Conservation (phyloP, 768 basidiomycete genomes). For the Lanmaoa rubissima region DNA sequence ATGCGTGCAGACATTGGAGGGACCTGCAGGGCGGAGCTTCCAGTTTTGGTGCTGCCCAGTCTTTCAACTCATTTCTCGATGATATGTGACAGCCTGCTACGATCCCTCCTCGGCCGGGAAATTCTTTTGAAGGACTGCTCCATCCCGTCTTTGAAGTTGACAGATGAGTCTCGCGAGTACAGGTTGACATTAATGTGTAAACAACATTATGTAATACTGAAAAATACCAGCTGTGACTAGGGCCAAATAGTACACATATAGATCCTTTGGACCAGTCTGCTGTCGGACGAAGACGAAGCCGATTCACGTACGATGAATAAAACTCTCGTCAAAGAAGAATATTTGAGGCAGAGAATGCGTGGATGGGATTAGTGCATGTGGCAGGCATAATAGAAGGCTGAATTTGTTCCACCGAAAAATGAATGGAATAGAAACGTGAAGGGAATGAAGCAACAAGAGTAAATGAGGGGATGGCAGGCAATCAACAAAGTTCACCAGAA, state of each 20-base stretch:
- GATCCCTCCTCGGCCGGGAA: neutral
- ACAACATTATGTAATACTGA: slow-evolving; percentile 30
- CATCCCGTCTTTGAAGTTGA: neutral
- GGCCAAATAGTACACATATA: slow-evolving; percentile 31
- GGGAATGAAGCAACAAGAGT: slow-evolving; percentile 19
- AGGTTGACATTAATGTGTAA: slow-evolving; percentile 31
- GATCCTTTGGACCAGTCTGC: slow-evolving; percentile 22
- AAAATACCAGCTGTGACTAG: slow-evolving; percentile 25
- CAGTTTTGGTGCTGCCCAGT: neutral
- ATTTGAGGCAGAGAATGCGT: slow-evolving; percentile 6
- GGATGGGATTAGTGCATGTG: slow-evolving; percentile 8
- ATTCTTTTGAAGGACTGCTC: no score
- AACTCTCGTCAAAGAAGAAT: slow-evolving; percentile 3
- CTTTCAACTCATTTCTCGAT: neutral
- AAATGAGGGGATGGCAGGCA: slow-evolving; percentile 2
- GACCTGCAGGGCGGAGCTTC: neutral
- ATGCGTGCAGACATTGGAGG: neutral
- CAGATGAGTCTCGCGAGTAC: slow-evolving; percentile 15
- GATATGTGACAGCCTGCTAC: neutral
- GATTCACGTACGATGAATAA: slow-evolving; percentile 20
- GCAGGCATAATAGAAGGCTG: neutral
- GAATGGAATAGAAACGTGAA: slow-evolving; percentile 9
- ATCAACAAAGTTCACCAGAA: slow-evolving; percentile 42
- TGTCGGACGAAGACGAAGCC: slow-evolving; percentile 16
- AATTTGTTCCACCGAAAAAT: slow-evolving; percentile 17